Conservation (phyloP, 495 filamentous ascomycete genomes). For the Annulohypoxylon stygium region DNA sequence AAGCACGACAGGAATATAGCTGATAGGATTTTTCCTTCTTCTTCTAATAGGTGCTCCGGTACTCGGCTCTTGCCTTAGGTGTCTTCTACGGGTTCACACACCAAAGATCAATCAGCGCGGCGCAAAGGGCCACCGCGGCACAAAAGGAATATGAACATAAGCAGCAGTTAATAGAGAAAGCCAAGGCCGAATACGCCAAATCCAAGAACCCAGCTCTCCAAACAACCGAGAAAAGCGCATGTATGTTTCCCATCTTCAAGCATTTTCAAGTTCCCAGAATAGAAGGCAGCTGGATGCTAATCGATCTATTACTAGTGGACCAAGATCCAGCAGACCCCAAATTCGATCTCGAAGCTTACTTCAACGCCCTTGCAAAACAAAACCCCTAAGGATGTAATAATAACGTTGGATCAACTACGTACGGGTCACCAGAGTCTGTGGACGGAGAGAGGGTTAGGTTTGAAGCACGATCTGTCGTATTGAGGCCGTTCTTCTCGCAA, state of each 20-base stretch:
- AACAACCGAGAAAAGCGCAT: constrained; percentile 62
- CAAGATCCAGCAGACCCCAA: constrained; percentile 84
- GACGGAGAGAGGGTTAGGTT: constrained; percentile 25
- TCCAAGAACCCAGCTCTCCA: constrained; percentile 76
- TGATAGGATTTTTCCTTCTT: constrained; percentile 36
- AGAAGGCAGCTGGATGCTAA: constrained; percentile 25
- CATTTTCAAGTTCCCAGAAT: background rate
- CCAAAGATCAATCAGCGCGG: constrained; percentile 78
- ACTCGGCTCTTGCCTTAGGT: constrained; percentile 87
- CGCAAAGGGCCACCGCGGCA: constrained; percentile 72
- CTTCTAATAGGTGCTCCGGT: constrained; percentile 87
- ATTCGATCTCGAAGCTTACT: constrained; percentile 90
- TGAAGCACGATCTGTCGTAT: constrained; percentile 29
- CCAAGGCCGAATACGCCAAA: constrained; percentile 90
- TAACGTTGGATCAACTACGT: constrained; percentile 24
- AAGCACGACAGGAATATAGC: constrained; percentile 23
- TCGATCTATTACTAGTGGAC: constrained; percentile 70
- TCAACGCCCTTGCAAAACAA: constrained; percentile 72
- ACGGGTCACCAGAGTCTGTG: constrained; percentile 22
- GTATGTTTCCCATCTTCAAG: constrained; percentile 65
- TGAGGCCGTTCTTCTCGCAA: constrained; percentile 30
- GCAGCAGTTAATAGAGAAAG: constrained; percentile 86
- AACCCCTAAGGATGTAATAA: constrained; percentile 55
- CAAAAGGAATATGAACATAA: constrained; percentile 89
- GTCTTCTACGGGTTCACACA: constrained; percentile 93